phyloP scores from a whole-genome alignment of 2,329 filamentous ascomycete species.

The Fusarium chaquense region DNA sequence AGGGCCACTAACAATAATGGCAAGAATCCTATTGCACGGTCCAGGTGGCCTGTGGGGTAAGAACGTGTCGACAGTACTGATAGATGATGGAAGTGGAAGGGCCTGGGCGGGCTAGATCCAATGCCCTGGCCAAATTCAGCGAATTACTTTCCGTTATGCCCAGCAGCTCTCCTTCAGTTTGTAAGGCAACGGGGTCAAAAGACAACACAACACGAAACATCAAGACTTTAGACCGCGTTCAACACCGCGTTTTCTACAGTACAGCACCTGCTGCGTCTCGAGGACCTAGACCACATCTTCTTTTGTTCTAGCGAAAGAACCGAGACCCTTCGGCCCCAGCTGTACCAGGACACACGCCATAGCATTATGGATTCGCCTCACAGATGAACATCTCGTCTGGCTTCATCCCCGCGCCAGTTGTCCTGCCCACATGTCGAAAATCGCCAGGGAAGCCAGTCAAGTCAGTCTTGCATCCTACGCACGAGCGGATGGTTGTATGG shows the following conservation, averaged over 20 bases:
- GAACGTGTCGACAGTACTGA: constrained; percentile 29
- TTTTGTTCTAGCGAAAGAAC: constrained; percentile 22
- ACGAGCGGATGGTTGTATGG: constrained; percentile 21
- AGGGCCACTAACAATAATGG: constrained; percentile 43
- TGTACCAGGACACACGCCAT: constrained; percentile 32
- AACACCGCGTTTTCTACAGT: constrained; percentile 20
- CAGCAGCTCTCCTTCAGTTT: constrained; percentile 4
- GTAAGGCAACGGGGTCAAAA: constrained; percentile 21
- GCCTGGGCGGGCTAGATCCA: constrained; percentile 3
- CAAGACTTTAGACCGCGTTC: constrained; percentile 16
- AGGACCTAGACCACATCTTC: constrained; percentile 9
- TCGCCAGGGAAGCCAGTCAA: constrained; percentile 18
- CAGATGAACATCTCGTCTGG: constrained; percentile 33
- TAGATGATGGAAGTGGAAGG: constrained; percentile 19
- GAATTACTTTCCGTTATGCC: constrained; percentile 17
- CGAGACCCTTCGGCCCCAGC: constrained; percentile 10
- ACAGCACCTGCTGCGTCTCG: constrained; percentile 19
- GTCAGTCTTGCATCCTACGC: neutral
- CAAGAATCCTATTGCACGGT: constrained; percentile 46
- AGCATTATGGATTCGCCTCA: constrained; percentile 29
- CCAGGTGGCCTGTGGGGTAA: constrained; percentile 40
- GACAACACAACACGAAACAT: constrained; percentile 35
- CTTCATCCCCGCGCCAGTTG: constrained; percentile 36
- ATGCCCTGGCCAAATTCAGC: constrained; percentile 17
- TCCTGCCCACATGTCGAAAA: constrained; percentile 23